Evolutionary conservation across 2,329 filamentous ascomycete genomes (phyloP), one percentile per base, ranked within the genome.

Genomic region (Cordyceps cicadae): DNA sequence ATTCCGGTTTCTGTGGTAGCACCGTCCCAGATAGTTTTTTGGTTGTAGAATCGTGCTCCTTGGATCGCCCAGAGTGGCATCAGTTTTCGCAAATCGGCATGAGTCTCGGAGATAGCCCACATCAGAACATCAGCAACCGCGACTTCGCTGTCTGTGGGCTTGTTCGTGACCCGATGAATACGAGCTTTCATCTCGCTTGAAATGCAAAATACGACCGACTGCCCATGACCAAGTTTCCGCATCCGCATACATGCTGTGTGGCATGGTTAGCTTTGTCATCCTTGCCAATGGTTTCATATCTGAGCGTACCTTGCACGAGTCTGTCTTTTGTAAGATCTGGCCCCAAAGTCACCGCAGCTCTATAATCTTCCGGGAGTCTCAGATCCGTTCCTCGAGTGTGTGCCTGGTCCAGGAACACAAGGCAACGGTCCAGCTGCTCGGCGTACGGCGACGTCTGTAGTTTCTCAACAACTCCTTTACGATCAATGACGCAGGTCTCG

Each of bases 351-450:
- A 92, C 84, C 0, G 84, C 84, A 0, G 87, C 89, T 0, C 83
- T 75, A 64, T 86, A 87, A 15, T 79, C 3, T 0, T 63, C 60
- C 0, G 87, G 88, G 0, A 90, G 70, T 39, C 79, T 81, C 0
- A 92, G 67, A 64, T 92, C 88, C 0, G 81, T 90, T 0, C 89
- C 88, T 63, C 88, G 71, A 0, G 87, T 89, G 62, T 92, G 87
- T 0, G 81, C 79, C 61, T 92, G 84, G 56, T 92, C 88, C 0
- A 92, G 75, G 58, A 86, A 92, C 0, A 91, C 76, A 0, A 90
- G 69, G 60, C 87, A 92, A 0, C 64, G 65, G 4, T 84, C 81
- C 0, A 87, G 70, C 9, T 85, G 79, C 0, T 77, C 74, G 0
- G 74, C 70, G 65, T 83, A 90, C 0, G 86, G 79, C 0, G 88